Evolutionary conservation across 768 basidiomycete species (phyloP).

Genomic region (Pulveroboletus sp.): DNA sequence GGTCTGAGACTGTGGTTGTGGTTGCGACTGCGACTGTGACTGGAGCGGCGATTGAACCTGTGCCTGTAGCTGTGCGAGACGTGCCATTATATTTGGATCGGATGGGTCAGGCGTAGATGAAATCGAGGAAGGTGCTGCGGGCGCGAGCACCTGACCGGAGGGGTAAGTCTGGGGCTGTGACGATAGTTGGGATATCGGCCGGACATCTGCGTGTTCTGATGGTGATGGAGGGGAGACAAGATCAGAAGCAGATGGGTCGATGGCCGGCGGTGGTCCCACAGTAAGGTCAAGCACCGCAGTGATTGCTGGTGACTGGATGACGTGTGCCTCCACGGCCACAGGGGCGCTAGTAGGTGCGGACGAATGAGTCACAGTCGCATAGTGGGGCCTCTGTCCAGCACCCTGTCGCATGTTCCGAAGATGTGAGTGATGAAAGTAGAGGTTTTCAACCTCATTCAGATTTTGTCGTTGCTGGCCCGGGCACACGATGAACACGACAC

Average conservation of each 20-base stretch:
- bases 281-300: constrained; percentile 12
- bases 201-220: constrained; percentile 6
- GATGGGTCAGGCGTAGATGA: constrained; percentile 15
- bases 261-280: constrained; percentile 9
- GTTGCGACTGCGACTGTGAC: not conserved
- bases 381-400: constrained; percentile 18
- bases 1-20: not conserved
- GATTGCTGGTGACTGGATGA: constrained; percentile 13
- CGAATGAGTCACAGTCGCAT: not conserved
- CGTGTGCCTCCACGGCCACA: constrained; percentile 6
- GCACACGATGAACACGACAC: not conserved
- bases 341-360: not conserved
- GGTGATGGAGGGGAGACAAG: constrained; percentile 6
- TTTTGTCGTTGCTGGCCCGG: constrained; percentile 63
- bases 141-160: not conserved
- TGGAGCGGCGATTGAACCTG: constrained; percentile 14
- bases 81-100: constrained; percentile 23
- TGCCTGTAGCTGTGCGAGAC: constrained; percentile 24
- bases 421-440: constrained; percentile 75
- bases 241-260: not conserved
- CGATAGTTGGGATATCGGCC: not conserved
- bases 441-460: constrained; percentile 76
- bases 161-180: constrained; percentile 1
- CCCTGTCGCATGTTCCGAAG: constrained; percentile 31
- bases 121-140: not conserved